These are phyloP conservation scores for Lentinula sp. DNA, from an alignment of 768 basidiomycete genomes.

Conservation along the genomic window DNA sequence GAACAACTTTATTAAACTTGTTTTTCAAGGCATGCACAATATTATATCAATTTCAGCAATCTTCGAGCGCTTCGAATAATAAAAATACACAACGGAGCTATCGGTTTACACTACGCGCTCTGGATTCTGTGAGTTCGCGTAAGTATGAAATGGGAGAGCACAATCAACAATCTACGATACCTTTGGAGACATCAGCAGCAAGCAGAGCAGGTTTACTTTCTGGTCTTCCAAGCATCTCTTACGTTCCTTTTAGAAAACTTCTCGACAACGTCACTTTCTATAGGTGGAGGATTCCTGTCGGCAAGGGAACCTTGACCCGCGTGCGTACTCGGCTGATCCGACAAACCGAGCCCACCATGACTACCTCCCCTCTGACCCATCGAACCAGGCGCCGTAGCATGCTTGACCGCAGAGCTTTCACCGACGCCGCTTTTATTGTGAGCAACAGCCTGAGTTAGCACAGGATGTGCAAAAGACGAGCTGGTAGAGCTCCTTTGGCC, in stretches of 20 bases:
- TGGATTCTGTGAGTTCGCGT: background rate
- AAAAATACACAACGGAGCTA: background rate
- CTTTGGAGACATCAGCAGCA: background rate
- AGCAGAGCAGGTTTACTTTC: slow-evolving; percentile 27
- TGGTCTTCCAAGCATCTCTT: slow-evolving; percentile 41
- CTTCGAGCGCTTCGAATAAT: background rate
- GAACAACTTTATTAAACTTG: background rate
- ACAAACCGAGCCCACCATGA: slow-evolving; percentile 34
- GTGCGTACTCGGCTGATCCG: slow-evolving; percentile 34
- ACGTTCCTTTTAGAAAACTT: slow-evolving; percentile 41
- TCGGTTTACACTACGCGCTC: background rate
- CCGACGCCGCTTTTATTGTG: slow-evolving; percentile 39
- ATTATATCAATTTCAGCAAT: background rate
- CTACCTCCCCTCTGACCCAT: slow-evolving; percentile 37
- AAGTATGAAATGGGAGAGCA: background rate
- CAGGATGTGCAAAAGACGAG: slow-evolving; percentile 33
- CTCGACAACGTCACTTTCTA: slow-evolving; percentile 34
- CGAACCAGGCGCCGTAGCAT: slow-evolving; percentile 36
- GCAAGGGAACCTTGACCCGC: slow-evolving; percentile 30
- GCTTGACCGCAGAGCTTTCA: slow-evolving; percentile 40
- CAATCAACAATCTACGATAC: background rate
- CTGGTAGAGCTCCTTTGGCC: slow-evolving; percentile 38
- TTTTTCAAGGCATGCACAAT: background rate
- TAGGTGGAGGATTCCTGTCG: slow-evolving; percentile 41
- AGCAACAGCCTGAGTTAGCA: slow-evolving; percentile 34